Evolutionary conservation across 2,329 filamentous ascomycete species (phyloP), one percentile per base, ranked within the genome.

Genomic region (Berkeleyomyces basicola): DNA sequence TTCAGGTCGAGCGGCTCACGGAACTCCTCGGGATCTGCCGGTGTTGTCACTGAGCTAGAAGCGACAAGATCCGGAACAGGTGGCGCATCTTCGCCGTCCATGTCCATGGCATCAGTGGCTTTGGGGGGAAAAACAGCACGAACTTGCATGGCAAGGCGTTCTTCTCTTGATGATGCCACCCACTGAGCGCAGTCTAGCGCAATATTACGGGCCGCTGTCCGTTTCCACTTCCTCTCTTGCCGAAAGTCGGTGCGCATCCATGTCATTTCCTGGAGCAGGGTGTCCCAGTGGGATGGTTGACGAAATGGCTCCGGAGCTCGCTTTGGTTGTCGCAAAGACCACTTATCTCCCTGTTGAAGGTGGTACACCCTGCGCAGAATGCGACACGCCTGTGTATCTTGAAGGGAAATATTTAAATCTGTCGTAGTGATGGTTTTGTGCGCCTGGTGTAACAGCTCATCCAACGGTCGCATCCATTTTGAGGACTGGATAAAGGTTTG

Each of bases 191-290:
- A 97, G 68, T 86, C 88, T 68, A 85, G 78, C 1, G 90, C 93
- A 65, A 96, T 78, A 63, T 85, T 90, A 64, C 85, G 86, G 4
- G 91, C 91, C 43, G 86, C 81, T 2, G 87, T 82, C 70, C 83
- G 84, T 74, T 96, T 97, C 90, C 91, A 96, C 71, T 95, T 96
- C 47, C 90, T 79, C 72, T 97, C 93, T 73, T 96, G 89, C 60
- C 87, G 82, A 70, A 96, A 97, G 73, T 99, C 93, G 1, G 90
- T 96, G 59, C 91, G 83, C 89, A 99, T 95, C 92, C 92, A 97
- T 72, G 91, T 95, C 82, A 92, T 89, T 75, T 99, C 91, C 67
- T 90, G 82, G 40, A 99, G 76, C 62, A 97, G 72, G 61, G 92
- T 80, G 73, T 99, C 93, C 82, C 86, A 88, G 68, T 97, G 92